Base-by-base conservation (phyloP, 345 rosid species). In the Eucalyptus decipiens region DNA sequence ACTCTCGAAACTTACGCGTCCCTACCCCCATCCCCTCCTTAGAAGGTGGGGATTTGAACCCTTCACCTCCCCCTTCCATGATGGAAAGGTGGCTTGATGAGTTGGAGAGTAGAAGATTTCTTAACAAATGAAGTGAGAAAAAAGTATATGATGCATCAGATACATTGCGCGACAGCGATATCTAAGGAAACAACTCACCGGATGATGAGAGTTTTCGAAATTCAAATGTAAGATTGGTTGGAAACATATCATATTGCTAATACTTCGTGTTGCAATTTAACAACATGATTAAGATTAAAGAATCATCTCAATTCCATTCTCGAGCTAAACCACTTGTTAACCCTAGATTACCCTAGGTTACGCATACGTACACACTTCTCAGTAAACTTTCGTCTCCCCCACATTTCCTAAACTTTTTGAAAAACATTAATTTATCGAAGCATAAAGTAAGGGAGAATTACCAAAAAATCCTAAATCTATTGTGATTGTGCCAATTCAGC, bases 191-290 rank as follows among this genome's bases (percentile, higher is more conserved):
- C 15, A 76, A 37, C 45, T 76, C 4, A 65, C 15, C 16, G 3
- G 9, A 76, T 6, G 32, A 60, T 1, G 47, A 37, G 47, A 11
- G 47, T 3, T 11, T 76, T 37, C 1, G 6, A 72, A 37, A 37
- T 76, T 40, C 45, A 76, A 76, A 11, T 6, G 9, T 43, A 21
- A 76, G 6, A 76, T 76, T 11, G 28, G 14, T 21, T 40, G 83
- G 15, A 43, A 37, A 0, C 0, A 23, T 37, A 1, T 76, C 3
- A 0, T 1, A 13, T 76, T 23, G 6, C 43, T 69, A 5, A 14
- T 6, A 30, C 37, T 6, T n/a, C 19, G 5, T 15, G 37, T 8
- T 65, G 19, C 19, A 13, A 65, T 65, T 11, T 1, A 76, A 76
- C 83, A 76, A 37, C 30, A 3, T 2, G 83, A 19, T 76, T 11